phyloP scores from a whole-genome alignment of 148 eudicot genomes.

The Pharnaceum exiguum region DNA sequence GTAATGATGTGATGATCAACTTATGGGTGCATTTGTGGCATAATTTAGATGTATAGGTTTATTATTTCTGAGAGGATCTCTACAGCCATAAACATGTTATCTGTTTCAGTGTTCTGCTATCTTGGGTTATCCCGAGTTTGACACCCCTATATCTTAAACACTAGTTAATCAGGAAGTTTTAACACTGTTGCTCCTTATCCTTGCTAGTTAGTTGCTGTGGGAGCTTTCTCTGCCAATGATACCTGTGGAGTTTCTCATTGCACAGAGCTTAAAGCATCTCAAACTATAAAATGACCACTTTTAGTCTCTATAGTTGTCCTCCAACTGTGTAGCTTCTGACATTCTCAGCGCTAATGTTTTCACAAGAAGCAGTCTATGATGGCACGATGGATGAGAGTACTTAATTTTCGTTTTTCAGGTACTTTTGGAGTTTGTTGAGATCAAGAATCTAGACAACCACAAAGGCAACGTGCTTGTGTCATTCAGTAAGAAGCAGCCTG shows the following conservation, averaged over 20 bases:
- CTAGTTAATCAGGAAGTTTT: too few relatives aligned
- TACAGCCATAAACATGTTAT: background rate
- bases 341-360: too few relatives aligned
- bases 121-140: too few relatives aligned
- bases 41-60: background rate
- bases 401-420: constrained; percentile 38
- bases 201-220: background rate
- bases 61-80: background rate
- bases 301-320: too few relatives aligned
- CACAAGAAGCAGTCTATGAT: too few relatives aligned
- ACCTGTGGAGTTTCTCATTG: too few relatives aligned
- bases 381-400: too few relatives aligned
- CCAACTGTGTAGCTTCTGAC: background rate
- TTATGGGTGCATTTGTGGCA: background rate
- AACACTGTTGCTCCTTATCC: too few relatives aligned
- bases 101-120: background rate
- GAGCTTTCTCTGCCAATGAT: too few relatives aligned
- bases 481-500: constrained; percentile 78
- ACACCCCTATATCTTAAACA: too few relatives aligned
- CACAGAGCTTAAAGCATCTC: too few relatives aligned
- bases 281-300: too few relatives aligned
- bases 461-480: constrained; percentile 54
- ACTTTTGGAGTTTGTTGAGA: constrained; percentile 68
- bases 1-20: background rate
- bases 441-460: constrained; percentile 60